phyloP scores from a whole-genome alignment of 352 stramenopile genomes.

The Globisporangium polare region DNA sequence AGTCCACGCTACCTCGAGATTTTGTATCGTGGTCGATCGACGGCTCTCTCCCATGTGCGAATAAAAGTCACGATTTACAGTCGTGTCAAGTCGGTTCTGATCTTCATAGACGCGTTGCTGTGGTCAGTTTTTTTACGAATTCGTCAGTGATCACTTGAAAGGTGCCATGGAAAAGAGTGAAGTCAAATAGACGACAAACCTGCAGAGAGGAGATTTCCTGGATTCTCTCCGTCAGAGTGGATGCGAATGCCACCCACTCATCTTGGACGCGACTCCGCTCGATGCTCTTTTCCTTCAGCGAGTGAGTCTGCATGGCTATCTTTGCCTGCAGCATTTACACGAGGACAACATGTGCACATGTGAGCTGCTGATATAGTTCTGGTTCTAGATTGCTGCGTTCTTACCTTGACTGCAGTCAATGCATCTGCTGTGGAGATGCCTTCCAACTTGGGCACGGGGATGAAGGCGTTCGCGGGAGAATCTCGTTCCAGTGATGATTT shows the following conservation, averaged over 20 bases:
- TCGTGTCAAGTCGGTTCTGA: conserved; percentile 30
- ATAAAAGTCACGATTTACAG: conserved; percentile 25
- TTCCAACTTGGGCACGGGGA: neutral
- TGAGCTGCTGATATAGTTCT: neutral
- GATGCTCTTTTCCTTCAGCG: conserved; percentile 35
- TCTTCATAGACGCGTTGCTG: conserved; percentile 43
- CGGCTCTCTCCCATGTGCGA: conserved; percentile 25
- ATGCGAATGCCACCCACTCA: conserved; percentile 33
- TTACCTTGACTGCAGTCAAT: conserved; percentile 20
- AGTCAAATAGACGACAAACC: conserved; percentile 17
- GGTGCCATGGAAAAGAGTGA: neutral
- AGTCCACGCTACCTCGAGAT: conserved; percentile 25
- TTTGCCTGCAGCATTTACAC: conserved; percentile 17
- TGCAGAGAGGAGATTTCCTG: conserved; percentile 27
- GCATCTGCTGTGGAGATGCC: conserved; percentile 8
- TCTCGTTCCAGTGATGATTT: conserved; percentile 24
- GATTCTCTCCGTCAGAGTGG: conserved; percentile 29
- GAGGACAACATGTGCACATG: neutral
- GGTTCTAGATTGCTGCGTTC: neutral
- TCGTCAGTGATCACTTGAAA: neutral
- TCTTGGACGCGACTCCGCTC: conserved; percentile 36
- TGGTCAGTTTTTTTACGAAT: neutral
- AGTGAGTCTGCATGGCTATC: conserved; percentile 41
- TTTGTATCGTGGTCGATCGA: conserved; percentile 22
- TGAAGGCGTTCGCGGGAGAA: conserved; percentile 14